These are phyloP conservation scores for Venturiaceae sp. DNA, from an alignment of 2,329 filamentous ascomycete species.

Conservation along the genomic window DNA sequence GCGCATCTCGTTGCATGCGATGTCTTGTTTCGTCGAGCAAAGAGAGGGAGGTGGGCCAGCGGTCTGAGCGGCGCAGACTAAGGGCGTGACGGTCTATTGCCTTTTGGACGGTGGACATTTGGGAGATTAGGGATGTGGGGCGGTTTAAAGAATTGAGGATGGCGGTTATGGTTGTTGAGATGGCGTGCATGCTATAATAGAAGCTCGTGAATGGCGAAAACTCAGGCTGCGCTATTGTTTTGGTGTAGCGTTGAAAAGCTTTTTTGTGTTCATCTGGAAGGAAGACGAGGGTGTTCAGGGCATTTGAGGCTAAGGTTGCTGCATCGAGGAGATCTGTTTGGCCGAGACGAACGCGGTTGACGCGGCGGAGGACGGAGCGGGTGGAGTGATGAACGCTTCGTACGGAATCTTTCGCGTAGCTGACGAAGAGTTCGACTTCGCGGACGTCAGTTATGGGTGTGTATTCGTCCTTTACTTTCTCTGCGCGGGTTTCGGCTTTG, in stretches of 20 bases:
- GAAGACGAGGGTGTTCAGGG: conserved; percentile 38
- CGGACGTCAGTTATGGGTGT: conserved; percentile 69
- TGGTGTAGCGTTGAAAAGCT: conserved; percentile 65
- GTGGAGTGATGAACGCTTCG: conserved; percentile 75
- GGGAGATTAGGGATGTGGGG: conserved; percentile 66
- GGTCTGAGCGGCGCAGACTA: conserved; percentile 62
- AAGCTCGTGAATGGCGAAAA: conserved; percentile 64
- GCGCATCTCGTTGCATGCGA: conserved; percentile 72
- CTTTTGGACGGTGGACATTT: conserved; percentile 65
- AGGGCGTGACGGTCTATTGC: conserved; percentile 69
- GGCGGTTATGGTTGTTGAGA: conserved; percentile 76
- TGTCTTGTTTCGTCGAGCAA: conserved; percentile 81
- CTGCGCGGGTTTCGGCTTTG: conserved; percentile 73
- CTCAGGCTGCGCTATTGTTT: conserved; percentile 55
- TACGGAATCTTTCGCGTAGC: conserved; percentile 83
- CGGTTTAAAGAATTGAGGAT: conserved; percentile 70
- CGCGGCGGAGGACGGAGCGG: conserved; percentile 69
- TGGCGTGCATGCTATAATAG: conserved; percentile 65
- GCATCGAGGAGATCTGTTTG: conserved; percentile 60
- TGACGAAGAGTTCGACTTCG: conserved; percentile 88
- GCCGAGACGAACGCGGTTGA: conserved; percentile 62
- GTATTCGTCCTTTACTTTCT: conserved; percentile 83
- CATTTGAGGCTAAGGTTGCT: conserved; percentile 41
- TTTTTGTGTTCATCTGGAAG: conserved; percentile 58
- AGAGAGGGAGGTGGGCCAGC: conserved; percentile 59